Evolutionary conservation across 2,329 filamentous ascomycete genomes (phyloP).

Genomic region (Trichoderma semiorbis): DNA sequence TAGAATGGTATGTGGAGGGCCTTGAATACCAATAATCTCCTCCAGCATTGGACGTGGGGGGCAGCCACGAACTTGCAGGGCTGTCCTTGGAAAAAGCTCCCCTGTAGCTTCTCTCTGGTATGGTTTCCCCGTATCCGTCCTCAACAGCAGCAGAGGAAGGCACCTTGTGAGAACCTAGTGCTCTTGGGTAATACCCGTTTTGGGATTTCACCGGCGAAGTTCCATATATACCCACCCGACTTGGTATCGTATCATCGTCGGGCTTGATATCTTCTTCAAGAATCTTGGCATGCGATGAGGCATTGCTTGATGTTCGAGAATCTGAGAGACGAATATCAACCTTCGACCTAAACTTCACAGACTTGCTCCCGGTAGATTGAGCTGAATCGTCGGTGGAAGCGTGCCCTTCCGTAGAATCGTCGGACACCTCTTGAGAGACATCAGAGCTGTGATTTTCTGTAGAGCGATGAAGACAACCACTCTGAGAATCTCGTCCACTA

Average conservation of each 20-base stretch:
- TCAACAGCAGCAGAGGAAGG: not conserved
- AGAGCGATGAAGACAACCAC: not conserved
- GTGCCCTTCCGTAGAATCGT: not conserved
- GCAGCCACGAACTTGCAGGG: not conserved
- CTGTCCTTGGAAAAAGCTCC: conserved; percentile 7
- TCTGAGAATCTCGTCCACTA: not conserved
- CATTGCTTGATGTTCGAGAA: conserved; percentile 18
- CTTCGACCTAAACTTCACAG: conserved; percentile 26
- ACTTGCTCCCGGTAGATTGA: conserved; percentile 25
- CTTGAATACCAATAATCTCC: not conserved
- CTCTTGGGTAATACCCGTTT: not conserved
- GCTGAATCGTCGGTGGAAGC: conserved; percentile 19
- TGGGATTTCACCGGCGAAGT: conserved; percentile 6
- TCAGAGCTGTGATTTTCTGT: not conserved
- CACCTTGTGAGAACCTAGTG: not conserved
- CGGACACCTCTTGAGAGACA: not conserved
- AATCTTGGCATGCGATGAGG: not conserved
- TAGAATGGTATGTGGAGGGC: not conserved
- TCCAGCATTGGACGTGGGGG: not conserved
- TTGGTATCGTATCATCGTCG: conserved; percentile 2
- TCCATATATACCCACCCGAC: conserved; percentile 3
- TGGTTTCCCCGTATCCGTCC: not conserved
- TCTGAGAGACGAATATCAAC: conserved; percentile 23
- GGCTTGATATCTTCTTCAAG: conserved; percentile 12
- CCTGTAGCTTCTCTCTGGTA: conserved; percentile 1